Conservation (phyloP, 768 basidiomycete species). For the Boletus subcaerulescens region DNA sequence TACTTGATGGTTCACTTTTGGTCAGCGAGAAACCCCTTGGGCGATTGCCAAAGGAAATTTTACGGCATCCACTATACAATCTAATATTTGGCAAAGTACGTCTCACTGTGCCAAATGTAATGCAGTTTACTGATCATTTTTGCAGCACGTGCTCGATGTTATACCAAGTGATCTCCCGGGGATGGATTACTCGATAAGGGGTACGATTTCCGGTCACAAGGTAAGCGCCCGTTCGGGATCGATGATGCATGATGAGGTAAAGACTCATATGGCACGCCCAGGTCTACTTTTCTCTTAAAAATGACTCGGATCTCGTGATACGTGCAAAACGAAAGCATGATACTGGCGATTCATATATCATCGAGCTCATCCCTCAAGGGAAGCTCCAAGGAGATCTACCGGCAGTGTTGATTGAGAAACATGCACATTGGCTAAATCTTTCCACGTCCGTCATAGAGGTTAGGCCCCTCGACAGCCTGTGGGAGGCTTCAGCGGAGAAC, state of each 20-base stretch:
- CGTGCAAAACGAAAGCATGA: neutral
- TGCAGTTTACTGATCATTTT: neutral
- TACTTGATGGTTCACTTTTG: conserved; percentile 26
- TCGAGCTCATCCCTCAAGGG: conserved; percentile 26
- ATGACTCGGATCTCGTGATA: conserved; percentile 15
- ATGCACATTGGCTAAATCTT: conserved; percentile 34
- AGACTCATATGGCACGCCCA: neutral
- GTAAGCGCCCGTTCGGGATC: conserved; percentile 6
- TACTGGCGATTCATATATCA: neutral
- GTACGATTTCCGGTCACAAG: conserved; percentile 13
- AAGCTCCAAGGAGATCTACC: conserved; percentile 28
- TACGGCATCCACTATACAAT: conserved; percentile 18
- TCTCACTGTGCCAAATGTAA: neutral
- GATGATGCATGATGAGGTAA: neutral
- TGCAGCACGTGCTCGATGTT: conserved; percentile 22
- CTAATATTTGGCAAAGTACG: conserved; percentile 22
- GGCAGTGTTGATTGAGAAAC: conserved; percentile 13
- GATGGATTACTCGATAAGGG: conserved; percentile 26
- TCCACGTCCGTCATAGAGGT: conserved; percentile 23
- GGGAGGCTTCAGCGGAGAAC: conserved; percentile 25
- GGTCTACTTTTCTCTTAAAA: conserved; percentile 24
- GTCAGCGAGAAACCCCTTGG: conserved; percentile 28
- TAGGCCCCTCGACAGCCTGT: conserved; percentile 23
- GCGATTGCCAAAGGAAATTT: conserved; percentile 19
- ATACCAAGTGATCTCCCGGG: conserved; percentile 24